These are phyloP conservation scores for Coemansia sp. DNA, from an alignment of 192 early-diverging fungal species.

Conservation along the genomic window DNA sequence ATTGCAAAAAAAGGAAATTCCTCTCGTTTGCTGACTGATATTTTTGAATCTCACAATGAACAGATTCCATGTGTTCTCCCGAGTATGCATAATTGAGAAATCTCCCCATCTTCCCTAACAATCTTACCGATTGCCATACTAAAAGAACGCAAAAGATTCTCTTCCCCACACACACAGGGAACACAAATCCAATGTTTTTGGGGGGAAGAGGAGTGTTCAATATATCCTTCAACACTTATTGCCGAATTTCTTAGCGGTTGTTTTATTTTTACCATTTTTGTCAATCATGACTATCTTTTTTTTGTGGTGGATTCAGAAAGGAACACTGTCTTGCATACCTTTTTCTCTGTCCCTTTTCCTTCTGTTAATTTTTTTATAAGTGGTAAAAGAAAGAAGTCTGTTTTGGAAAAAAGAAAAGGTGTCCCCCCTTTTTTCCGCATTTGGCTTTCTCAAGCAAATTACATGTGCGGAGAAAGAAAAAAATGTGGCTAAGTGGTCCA, in stretches of 20 bases:
- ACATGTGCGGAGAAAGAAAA: background rate
- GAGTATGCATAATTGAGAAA: background rate
- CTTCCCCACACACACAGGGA: background rate
- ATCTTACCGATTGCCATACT: background rate
- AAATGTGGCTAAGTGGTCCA: background rate
- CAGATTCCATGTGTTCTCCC: background rate
- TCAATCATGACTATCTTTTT: slow-evolving; percentile 5
- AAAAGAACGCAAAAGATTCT: background rate
- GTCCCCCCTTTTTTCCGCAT: too few relatives aligned
- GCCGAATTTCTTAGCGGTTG: background rate
- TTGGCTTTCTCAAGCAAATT: background rate
- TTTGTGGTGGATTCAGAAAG: slow-evolving; percentile 1
- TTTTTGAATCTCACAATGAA: background rate
- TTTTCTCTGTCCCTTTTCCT: too few relatives aligned
- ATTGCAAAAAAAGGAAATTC: background rate
- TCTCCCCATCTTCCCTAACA: background rate
- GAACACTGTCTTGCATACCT: background rate
- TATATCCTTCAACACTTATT: background rate
- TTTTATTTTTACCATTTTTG: background rate
- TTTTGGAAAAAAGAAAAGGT: too few relatives aligned
- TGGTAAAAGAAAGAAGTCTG: too few relatives aligned
- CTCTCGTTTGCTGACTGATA: background rate
- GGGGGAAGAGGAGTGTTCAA: background rate
- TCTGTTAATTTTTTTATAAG: too few relatives aligned
- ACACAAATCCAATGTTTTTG: background rate